Conservation (phyloP, 768 basidiomycete genomes). For the Melanogaster broomeanus region DNA sequence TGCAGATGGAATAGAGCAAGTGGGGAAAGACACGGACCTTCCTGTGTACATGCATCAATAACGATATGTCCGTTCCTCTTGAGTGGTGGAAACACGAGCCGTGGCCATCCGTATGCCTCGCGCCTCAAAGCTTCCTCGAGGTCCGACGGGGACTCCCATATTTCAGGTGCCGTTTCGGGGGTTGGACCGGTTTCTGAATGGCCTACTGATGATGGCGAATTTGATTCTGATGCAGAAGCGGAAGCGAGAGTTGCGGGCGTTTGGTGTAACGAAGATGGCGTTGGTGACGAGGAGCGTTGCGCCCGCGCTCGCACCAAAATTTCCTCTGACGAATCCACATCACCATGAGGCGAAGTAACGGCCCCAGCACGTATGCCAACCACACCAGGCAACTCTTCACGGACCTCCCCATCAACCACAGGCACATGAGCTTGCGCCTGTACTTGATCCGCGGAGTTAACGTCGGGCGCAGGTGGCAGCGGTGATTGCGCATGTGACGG, state of each 20-base stretch:
- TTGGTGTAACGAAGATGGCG: slow-evolving; percentile 13
- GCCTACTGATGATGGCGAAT: not conserved
- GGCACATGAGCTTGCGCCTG: slow-evolving; percentile 13
- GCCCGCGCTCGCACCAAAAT: slow-evolving; percentile 11
- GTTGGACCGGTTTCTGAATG: not conserved
- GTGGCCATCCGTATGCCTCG: slow-evolving; percentile 88
- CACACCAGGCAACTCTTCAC: slow-evolving; percentile 11
- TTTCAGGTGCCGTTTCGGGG: slow-evolving; percentile 5
- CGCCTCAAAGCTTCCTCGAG: slow-evolving; percentile 58
- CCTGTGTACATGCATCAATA: slow-evolving; percentile 81
- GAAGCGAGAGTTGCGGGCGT: slow-evolving; percentile 1
- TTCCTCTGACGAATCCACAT: slow-evolving; percentile 16
- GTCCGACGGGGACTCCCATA: slow-evolving; percentile 29
- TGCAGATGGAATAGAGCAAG: slow-evolving; percentile 3
- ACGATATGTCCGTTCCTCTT: slow-evolving; percentile 92
- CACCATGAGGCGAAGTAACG: slow-evolving; percentile 27
- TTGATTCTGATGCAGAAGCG: slow-evolving; percentile 8
- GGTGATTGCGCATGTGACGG: slow-evolving; percentile 14
- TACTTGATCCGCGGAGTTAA: slow-evolving; percentile 22
- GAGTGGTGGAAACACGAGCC: slow-evolving; percentile 89
- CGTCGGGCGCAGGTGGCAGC: slow-evolving; percentile 9
- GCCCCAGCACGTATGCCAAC: slow-evolving; percentile 16
- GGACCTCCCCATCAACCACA: slow-evolving; percentile 11
- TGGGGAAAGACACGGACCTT: slow-evolving; percentile 52
- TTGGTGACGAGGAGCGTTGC: slow-evolving; percentile 9